These are phyloP conservation scores for Taphrina deformans DNA, from an alignment of 1,139 yeast species.

Conservation along the genomic window DNA sequence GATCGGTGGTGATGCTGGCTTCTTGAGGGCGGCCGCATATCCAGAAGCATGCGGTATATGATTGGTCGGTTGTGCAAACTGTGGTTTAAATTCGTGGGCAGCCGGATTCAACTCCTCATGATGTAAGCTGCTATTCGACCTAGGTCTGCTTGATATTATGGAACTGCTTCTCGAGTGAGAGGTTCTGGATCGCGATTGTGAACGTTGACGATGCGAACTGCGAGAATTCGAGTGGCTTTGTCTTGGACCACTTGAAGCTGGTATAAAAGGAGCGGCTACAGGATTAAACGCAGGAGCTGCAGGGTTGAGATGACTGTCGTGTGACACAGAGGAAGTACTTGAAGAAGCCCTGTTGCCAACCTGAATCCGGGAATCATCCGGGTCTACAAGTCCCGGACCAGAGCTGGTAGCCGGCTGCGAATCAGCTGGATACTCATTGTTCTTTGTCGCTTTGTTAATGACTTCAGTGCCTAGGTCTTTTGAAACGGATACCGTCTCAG, in stretches of 20 bases:
- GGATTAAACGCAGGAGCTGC: conserved; percentile 28
- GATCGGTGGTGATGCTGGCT: conserved; percentile 25
- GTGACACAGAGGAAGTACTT: not conserved
- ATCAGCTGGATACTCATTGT: not conserved
- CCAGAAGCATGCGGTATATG: conserved; percentile 25
- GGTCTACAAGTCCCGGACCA: conserved; percentile 9
- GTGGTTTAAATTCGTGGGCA: conserved; percentile 27
- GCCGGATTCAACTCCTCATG: conserved; percentile 26
- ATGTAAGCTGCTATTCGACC: conserved; percentile 7
- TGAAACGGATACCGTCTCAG: not conserved
- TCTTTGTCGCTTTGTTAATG: not conserved
- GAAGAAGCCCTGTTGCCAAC: not conserved
- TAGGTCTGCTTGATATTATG: not conserved
- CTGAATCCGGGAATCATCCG: not conserved
- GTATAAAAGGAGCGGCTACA: conserved; percentile 9
- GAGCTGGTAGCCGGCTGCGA: not conserved
- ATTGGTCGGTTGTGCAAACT: conserved; percentile 29
- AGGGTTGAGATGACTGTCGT: conserved; percentile 24
- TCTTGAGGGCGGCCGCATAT: conserved; percentile 29
- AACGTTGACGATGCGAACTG: conserved; percentile 9
- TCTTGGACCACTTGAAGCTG: conserved; percentile 7
- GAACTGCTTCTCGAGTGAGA: conserved; percentile 28
- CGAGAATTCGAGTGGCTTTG: conserved; percentile 8
- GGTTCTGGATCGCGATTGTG: conserved; percentile 3
- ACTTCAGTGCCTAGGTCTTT: conserved; percentile 5